These are phyloP conservation scores for Phialophora chinensis DNA, from an alignment of 2,329 filamentous ascomycete species.

Conservation along the genomic window DNA sequence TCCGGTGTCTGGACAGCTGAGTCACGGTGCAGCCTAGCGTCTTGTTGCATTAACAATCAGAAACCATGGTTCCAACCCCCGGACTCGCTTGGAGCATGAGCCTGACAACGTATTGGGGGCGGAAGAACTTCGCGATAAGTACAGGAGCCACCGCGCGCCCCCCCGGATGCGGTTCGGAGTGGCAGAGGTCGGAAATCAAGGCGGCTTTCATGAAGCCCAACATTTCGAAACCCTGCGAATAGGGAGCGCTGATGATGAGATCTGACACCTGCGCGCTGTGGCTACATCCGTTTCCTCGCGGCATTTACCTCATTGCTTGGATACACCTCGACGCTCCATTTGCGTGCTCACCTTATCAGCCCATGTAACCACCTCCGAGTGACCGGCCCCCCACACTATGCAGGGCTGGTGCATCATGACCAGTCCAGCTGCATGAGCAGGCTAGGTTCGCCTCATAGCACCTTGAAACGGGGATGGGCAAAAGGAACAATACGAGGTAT, in stretches of 20 bases:
- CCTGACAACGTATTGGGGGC: constrained; percentile 13
- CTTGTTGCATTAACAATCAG: constrained; percentile 7
- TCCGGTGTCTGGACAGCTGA: constrained; percentile 20
- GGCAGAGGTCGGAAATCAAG: background rate
- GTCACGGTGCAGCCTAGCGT: constrained; percentile 28
- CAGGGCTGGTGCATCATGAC: constrained; percentile 20
- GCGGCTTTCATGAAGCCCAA: background rate
- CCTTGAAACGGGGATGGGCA: constrained; percentile 1
- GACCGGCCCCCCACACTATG: constrained; percentile 30
- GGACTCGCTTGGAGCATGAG: constrained; percentile 22
- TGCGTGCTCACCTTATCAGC: constrained; percentile 23
- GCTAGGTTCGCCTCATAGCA: constrained; percentile 4
- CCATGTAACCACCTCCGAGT: constrained; percentile 13
- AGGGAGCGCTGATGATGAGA: background rate
- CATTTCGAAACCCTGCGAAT: background rate
- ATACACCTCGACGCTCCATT: background rate
- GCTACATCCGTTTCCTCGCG: background rate
- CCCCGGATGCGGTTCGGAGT: background rate
- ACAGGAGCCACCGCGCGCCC: background rate
- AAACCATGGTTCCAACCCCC: constrained; percentile 11
- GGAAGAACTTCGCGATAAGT: constrained; percentile 3
- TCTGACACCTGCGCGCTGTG: background rate
- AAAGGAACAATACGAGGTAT: constrained; percentile 4
- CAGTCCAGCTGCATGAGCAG: constrained; percentile 14
- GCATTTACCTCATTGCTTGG: background rate